Evolutionary conservation across 371 early-diverging fungal genomes (phyloP), one percentile per base, ranked within the genome.

Genomic region (Mortierella sp.): DNA sequence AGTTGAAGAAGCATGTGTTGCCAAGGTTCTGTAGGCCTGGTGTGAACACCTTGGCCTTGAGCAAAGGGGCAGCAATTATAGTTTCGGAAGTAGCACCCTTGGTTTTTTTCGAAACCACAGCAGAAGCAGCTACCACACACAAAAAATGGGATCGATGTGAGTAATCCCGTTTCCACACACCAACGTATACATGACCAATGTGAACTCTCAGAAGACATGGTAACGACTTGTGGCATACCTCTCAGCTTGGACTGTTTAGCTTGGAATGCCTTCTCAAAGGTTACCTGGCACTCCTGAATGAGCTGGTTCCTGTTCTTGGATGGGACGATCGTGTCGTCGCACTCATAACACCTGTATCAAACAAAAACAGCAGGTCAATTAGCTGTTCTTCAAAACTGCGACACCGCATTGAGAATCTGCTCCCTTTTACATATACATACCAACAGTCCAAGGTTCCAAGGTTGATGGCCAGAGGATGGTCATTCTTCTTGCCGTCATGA

Each of bases 1-100:
- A 93, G 89, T 97, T 98, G 90, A 98, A 93, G 87, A 94, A 98
- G 81, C 98, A 98, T 3, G 97, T 97, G 85, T 98, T 98, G 24
- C 98, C 98, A 44, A 97, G 87, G 79, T 97, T 97, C 80, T 90
- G 90, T 70, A 97, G 84, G 0, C 97, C 97, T 10, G 91, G 90
- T 1, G 93, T 92, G 43, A 85, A 81, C 29, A 90, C 78, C 72
- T 90, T 88, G 63, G 68, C 65, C 46, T 78, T 92, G 54, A 70
- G 11, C 49, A 54, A 54, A 11, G 73, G 7, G 0, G 65, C 14
- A 27, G 54, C 56, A n/a, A 73, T n/a, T 2, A 55, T 38, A 44
- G 77, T 27, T 4, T 41, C 43, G 38, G 70, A 46, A 56, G 58
- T 14, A 56, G 58, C 8, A 4, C 77, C 77, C 51, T 79, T 85